A percentile compares a stretch with the other conserved stretches of the same genome.
Evolutionary conservation across 768 basidiomycete genomes (phyloP).

Genomic region (Phallus indusiatus): DNA sequence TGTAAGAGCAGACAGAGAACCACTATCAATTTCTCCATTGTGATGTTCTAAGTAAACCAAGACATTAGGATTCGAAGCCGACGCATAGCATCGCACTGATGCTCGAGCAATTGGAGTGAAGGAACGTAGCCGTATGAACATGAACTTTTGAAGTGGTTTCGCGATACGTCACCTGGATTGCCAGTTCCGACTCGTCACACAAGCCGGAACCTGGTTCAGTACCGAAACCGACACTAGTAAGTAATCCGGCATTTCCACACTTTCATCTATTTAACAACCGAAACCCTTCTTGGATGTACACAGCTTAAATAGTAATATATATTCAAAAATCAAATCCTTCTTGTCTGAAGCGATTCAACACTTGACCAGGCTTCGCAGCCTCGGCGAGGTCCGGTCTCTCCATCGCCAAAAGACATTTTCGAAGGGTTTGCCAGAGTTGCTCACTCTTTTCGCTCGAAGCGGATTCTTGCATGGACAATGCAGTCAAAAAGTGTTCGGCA

Average conservation of each 20-base stretch:
- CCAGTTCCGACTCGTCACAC: too few relatives aligned
- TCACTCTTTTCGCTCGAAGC: conserved; percentile 62
- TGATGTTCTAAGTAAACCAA: conserved; percentile 89
- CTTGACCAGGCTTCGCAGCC: conserved; percentile 51
- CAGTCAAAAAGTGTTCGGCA: conserved; percentile 72
- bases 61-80: conserved; percentile 54
- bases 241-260: too few relatives aligned
- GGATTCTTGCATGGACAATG: conserved; percentile 67
- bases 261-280: too few relatives aligned
- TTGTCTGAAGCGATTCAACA: conserved; percentile 63
- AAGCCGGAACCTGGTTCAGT: too few relatives aligned
- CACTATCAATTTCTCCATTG: conserved; percentile 70
- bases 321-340: conserved; percentile 85
- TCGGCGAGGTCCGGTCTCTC: conserved; percentile 80
- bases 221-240: too few relatives aligned
- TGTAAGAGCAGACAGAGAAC: conserved; percentile 82
- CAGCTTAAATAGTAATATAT: too few relatives aligned
- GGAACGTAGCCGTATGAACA: conserved; percentile 2
- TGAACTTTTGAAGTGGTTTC: neutral
- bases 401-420: conserved; percentile 74
- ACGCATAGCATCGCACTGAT: conserved; percentile 37
- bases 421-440: conserved; percentile 85
- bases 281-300: too few relatives aligned
- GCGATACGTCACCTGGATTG: neutral
- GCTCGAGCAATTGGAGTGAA: neutral